Conservation (phyloP, 2,329 filamentous ascomycete species). For the Hymenoscyphus fraxineus region DNA sequence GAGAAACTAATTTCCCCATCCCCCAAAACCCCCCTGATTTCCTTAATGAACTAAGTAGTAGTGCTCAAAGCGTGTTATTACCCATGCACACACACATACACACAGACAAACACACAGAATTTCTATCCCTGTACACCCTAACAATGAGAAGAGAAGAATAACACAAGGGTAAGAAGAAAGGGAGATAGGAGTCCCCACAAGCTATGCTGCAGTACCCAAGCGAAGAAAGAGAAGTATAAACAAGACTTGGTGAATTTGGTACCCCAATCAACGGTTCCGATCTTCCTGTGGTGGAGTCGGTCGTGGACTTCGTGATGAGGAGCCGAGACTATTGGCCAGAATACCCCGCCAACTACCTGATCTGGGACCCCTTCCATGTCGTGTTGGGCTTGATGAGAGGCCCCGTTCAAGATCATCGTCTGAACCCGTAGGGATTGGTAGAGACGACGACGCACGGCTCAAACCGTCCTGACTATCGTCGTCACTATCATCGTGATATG, state of each 20-base stretch:
- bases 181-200: neutral
- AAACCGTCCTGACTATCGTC: slow-evolving; percentile 44
- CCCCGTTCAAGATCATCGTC: slow-evolving; percentile 30
- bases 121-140: slow-evolving; percentile 22
- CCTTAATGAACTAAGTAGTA: neutral
- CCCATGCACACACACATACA: neutral
- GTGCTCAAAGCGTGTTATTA: neutral
- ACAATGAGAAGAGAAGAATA: neutral
- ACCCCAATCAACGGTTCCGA: slow-evolving; percentile 25
- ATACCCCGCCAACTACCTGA: slow-evolving; percentile 27
- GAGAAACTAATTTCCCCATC: slow-evolving; percentile 1
- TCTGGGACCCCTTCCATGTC: slow-evolving; percentile 15
- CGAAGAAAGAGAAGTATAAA: slow-evolving; percentile 7
- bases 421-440: slow-evolving; percentile 22
- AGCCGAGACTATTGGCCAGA: slow-evolving; percentile 26
- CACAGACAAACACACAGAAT: neutral
- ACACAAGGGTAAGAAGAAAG: neutral
- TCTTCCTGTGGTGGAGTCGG: slow-evolving; percentile 24
- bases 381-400: slow-evolving; percentile 20
- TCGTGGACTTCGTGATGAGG: slow-evolving; percentile 23
- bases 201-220: neutral
- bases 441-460: slow-evolving; percentile 43
- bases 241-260: neutral
- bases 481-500: slow-evolving; percentile 40
- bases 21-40: slow-evolving; percentile 1